These are phyloP conservation scores for Saturnispora mendoncae DNA, from an alignment of 805 yeast species.

Conservation along the genomic window DNA sequence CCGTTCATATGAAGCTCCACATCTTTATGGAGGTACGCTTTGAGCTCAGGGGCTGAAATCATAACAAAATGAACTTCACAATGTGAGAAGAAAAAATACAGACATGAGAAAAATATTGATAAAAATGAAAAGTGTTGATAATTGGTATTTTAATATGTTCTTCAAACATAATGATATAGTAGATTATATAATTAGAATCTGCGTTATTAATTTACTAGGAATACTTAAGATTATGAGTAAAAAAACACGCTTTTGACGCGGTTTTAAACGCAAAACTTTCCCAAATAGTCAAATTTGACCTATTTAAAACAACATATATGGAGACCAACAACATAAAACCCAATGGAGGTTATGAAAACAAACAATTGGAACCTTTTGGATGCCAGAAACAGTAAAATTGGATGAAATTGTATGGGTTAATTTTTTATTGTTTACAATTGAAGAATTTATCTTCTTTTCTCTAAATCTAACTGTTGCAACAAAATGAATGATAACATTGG, in stretches of 20 bases:
- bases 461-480: not conserved
- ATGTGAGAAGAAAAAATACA: not conserved
- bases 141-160: not conserved
- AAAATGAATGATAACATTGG: not conserved
- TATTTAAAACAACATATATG: not conserved
- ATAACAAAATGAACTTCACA: not conserved
- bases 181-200: not conserved
- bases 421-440: not conserved
- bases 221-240: not conserved
- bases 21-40: constrained; percentile 8
- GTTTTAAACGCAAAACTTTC: not conserved
- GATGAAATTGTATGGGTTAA: no score
- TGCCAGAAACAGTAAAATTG: no score
- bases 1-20: constrained; percentile 5
- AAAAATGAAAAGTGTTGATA: not conserved
- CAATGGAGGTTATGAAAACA: no score
- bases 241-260: not conserved
- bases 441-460: not conserved
- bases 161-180: no score
- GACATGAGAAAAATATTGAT: not conserved
- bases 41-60: constrained; percentile 9
- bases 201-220: not conserved
- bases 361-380: no score
- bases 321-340: not conserved
- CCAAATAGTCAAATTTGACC: not conserved